These are phyloP conservation scores for Populus alba DNA, from an alignment of 345 rosid species.

Conservation along the genomic window DNA sequence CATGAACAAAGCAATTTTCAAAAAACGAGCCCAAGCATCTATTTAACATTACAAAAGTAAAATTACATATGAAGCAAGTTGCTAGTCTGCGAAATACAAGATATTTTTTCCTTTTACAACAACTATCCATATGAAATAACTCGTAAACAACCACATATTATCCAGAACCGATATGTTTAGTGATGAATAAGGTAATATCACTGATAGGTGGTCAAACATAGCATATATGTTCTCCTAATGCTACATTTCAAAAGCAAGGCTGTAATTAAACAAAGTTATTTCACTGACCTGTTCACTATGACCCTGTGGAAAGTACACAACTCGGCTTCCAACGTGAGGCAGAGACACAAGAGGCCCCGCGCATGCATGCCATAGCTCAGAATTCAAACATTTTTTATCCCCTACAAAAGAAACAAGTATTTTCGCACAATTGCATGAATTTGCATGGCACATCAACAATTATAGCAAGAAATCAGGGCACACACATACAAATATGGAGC, in stretches of 20 bases:
- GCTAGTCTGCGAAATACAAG: neutral
- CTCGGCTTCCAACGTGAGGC: slow-evolving; percentile 1
- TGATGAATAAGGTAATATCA: neutral
- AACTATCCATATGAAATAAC: neutral
- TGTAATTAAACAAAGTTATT: neutral
- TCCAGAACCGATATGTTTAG: neutral
- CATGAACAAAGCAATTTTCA: neutral
- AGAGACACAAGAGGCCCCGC: slow-evolving; percentile 1
- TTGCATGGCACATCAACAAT: neutral
- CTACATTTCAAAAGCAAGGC: neutral
- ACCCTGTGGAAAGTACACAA: slow-evolving; percentile 2
- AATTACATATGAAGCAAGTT: neutral
- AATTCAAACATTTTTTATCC: slow-evolving; percentile 1
- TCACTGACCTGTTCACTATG: neutral
- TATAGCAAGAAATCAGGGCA: neutral
- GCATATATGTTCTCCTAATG: neutral
- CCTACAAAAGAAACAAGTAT: neutral
- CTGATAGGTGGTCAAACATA: neutral
- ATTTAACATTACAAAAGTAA: neutral
- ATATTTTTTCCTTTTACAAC: neutral
- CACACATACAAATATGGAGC: neutral
- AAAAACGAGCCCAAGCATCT: neutral
- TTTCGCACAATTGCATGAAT: neutral
- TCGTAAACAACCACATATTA: neutral
- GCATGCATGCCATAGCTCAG: neutral